Percentiles rank a stretch among this genome's conserved stretches.
Conservation (phyloP, 305 asterid species). For the Fraxinus angustifolia region DNA sequence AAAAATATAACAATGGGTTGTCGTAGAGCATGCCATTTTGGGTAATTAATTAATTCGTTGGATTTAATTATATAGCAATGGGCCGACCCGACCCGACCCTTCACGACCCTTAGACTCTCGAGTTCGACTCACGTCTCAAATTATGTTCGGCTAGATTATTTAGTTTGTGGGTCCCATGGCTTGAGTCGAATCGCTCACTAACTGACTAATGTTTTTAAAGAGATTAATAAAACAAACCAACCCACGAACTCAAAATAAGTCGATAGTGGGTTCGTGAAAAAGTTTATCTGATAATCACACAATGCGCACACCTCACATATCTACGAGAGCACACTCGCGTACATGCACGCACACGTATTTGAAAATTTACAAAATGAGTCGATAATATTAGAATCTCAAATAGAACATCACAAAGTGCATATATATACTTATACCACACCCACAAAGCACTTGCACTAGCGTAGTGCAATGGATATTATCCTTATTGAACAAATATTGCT, state of each 20-base stretch:
- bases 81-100: neutral
- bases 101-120: neutral
- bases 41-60: neutral
- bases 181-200: neutral
- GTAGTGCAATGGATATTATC: neutral
- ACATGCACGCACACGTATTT: neutral
- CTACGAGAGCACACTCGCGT: neutral
- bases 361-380: conserved; percentile 9
- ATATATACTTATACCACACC: neutral
- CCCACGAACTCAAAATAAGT: neutral
- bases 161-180: neutral
- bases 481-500: neutral
- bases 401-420: neutral
- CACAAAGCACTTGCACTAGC: neutral
- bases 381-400: neutral
- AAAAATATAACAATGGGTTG: neutral
- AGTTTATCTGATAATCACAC: neutral
- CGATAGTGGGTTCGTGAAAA: neutral
- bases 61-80: neutral
- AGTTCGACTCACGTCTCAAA: neutral
- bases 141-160: neutral
- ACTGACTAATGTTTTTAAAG: neutral
- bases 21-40: neutral
- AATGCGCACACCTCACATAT: neutral
- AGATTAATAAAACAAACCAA: neutral